Conservation (phyloP, 164 flowering plant species). For the Hamamelis virginiana region DNA sequence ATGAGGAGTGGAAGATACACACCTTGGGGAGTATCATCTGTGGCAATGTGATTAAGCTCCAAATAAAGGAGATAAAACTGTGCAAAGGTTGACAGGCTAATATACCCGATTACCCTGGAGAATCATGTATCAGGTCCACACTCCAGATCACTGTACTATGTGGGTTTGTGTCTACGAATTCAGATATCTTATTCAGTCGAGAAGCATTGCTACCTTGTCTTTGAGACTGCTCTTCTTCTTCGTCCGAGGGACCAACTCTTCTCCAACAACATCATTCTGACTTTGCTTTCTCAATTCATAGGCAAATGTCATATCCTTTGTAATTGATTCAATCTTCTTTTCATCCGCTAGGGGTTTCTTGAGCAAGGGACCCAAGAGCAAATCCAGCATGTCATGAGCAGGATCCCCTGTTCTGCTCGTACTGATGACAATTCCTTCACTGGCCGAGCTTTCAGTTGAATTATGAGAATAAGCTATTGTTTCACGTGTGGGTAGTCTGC, state of each 20-base stretch:
- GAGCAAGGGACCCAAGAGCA: conserved; percentile 65
- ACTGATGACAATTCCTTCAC: conserved; percentile 7
- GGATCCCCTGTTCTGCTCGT: conserved; percentile 45
- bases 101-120: not conserved
- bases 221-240: conserved; percentile 69
- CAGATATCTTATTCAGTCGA: conserved; percentile 34
- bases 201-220: conserved; percentile 59
- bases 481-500: conserved; percentile 9
- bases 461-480: not conserved
- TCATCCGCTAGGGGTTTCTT: conserved; percentile 35
- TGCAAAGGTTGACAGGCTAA: not conserved
- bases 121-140: not conserved
- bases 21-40: not conserved
- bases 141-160: not conserved
- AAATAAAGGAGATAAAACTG: not conserved
- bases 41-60: not conserved
- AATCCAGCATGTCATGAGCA: conserved; percentile 60
- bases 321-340: conserved; percentile 18
- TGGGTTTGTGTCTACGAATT: not conserved
- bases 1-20: not conserved
- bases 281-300: conserved; percentile 13
- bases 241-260: conserved; percentile 25
- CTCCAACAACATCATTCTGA: conserved; percentile 19
- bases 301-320: conserved; percentile 18
- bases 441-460: conserved; percentile 6